Evolutionary conservation across 179 eudicot species (phyloP).

Genomic region (Vitellaria paradoxa): DNA sequence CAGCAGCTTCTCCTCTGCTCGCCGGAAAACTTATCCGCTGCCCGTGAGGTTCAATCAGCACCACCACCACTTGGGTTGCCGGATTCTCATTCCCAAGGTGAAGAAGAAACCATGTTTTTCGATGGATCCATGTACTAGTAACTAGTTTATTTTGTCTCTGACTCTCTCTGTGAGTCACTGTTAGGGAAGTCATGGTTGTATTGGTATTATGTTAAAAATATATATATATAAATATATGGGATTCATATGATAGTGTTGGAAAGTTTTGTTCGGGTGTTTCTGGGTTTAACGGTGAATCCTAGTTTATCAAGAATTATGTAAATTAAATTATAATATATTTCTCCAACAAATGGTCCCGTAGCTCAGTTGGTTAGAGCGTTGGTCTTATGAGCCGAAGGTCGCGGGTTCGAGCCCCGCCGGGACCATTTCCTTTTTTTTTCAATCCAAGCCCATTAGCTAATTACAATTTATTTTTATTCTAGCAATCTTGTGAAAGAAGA

Average conservation of each 20-base stretch:
- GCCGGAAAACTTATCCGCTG: not conserved
- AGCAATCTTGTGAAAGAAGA: no score
- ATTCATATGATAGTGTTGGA: no score
- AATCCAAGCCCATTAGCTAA: no score
- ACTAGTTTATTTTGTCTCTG: not conserved
- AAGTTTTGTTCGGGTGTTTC: no score
- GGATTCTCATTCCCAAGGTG: not conserved
- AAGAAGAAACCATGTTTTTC: not conserved
- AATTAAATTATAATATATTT: no score
- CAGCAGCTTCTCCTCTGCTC: not conserved
- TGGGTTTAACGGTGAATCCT: no score
- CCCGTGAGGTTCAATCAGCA: not conserved
- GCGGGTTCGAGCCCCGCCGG: constrained; percentile 99
- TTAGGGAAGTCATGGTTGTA: no score
- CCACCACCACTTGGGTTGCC: not conserved
- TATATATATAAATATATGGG: no score
- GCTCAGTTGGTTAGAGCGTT: constrained; percentile 99
- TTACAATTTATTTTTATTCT: no score
- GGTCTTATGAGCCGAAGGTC: constrained; percentile 99
- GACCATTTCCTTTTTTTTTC: constrained; percentile 28
- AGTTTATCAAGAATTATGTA: no score
- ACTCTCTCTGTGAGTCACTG: not conserved
- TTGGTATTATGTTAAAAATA: no score
- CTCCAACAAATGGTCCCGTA: constrained; percentile 83
- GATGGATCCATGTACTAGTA: not conserved